Conservation (phyloP, 2,329 filamentous ascomycete species). For the Colletotrichum sublineola region DNA sequence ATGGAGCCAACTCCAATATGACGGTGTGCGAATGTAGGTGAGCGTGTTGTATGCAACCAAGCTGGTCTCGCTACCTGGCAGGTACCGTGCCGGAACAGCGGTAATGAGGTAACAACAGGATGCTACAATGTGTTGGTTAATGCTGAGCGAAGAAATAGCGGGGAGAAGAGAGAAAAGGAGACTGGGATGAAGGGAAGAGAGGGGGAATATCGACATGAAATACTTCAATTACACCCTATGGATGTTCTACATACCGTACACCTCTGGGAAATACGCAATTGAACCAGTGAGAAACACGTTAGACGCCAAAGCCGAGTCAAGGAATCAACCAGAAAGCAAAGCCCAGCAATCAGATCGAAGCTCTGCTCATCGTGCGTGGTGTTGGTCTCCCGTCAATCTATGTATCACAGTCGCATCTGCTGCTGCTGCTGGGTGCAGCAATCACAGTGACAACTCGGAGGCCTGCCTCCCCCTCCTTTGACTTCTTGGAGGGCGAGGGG, state of each 20-base stretch:
- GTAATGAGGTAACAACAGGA: background rate
- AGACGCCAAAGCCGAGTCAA: constrained; percentile 1
- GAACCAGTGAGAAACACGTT: constrained; percentile 7
- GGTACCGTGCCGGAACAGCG: background rate
- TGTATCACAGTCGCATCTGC: constrained; percentile 23
- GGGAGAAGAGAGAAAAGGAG: constrained; percentile 19
- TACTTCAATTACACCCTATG: constrained; percentile 6
- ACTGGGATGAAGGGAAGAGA: background rate
- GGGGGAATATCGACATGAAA: constrained; percentile 18
- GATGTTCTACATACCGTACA: background rate
- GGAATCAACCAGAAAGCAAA: background rate
- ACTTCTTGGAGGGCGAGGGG: background rate
- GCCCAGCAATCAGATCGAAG: constrained; percentile 20
- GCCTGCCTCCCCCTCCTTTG: background rate
- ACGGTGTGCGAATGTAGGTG: constrained; percentile 14
- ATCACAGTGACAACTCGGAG: constrained; percentile 1
- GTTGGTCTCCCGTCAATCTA: background rate
- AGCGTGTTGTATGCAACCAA: background rate
- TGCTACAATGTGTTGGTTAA: constrained; percentile 26
- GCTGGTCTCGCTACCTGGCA: background rate
- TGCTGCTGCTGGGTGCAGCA: constrained; percentile 1
- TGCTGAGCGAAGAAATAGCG: constrained; percentile 32
- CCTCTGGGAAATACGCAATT: background rate
- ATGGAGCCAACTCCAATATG: constrained; percentile 11
- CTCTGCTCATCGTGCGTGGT: background rate